Conservation (phyloP, 257 asterid genomes). For the Penstemon davidsonii region DNA sequence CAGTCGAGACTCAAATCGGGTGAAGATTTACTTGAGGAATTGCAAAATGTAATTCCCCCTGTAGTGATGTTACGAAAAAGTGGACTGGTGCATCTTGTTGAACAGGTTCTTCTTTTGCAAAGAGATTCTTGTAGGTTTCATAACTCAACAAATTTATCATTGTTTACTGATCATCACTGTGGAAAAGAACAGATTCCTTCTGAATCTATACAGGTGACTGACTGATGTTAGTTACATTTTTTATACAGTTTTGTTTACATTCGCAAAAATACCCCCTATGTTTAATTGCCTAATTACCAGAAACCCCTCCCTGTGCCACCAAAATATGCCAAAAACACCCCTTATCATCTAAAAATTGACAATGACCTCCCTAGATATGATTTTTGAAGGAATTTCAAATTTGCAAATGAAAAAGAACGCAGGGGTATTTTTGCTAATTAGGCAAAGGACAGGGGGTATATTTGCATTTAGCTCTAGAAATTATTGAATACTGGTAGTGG, state of each 20-base stretch:
- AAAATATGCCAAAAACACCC: too few relatives aligned
- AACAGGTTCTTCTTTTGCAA: slow-evolving; percentile 79
- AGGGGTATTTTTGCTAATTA: neutral
- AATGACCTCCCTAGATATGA: too few relatives aligned
- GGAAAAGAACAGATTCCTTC: slow-evolving; percentile 78
- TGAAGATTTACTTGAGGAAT: slow-evolving; percentile 55
- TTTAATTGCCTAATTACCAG: too few relatives aligned
- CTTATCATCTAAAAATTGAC: neutral
- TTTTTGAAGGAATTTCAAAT: too few relatives aligned
- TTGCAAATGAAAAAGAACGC: too few relatives aligned
- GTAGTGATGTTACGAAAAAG: slow-evolving; percentile 64
- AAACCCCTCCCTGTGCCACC: too few relatives aligned
- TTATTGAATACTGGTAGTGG: too few relatives aligned
- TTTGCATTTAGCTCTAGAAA: too few relatives aligned
- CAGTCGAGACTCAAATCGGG: slow-evolving; percentile 48
- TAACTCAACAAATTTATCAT: slow-evolving; percentile 67
- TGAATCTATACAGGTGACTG: slow-evolving; percentile 65
- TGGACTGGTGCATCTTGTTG: slow-evolving; percentile 76
- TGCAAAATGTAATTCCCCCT: slow-evolving; percentile 73
- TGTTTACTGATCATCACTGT: slow-evolving; percentile 74
- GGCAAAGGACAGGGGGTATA: too few relatives aligned
- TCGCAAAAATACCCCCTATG: too few relatives aligned
- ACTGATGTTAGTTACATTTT: neutral
- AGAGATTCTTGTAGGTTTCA: slow-evolving; percentile 71
- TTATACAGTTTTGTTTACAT: neutral